Percentiles rank a stretch among this genome's conserved stretches.
Evolutionary conservation across 176 grass and related monocot genomes (phyloP).

Genomic region (Canna indica): DNA sequence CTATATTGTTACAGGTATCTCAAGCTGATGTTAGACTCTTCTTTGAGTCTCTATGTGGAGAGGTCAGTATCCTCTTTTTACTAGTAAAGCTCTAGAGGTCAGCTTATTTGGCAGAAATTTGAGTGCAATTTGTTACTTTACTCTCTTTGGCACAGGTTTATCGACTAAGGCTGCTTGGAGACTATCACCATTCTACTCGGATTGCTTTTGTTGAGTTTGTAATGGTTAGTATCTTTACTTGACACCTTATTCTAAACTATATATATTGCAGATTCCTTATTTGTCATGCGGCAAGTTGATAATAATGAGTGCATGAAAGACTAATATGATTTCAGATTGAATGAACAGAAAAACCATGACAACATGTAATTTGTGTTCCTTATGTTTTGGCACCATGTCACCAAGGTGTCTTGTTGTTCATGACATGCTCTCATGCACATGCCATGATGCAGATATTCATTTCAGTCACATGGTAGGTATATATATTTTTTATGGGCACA

Average conservation of each 20-base stretch:
- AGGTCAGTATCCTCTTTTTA: constrained; percentile 38
- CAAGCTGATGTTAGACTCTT: constrained; percentile 97
- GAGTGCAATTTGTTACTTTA: constrained; percentile 3
- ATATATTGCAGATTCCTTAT: background rate
- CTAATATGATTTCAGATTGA: background rate
- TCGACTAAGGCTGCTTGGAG: constrained; percentile 91
- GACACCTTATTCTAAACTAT: background rate
- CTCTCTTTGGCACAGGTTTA: constrained; percentile 47
- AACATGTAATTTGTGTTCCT: background rate
- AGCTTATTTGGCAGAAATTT: constrained; percentile 14
- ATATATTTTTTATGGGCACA: background rate
- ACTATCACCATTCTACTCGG: constrained; percentile 84
- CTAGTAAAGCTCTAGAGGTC: background rate
- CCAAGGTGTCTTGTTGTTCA: background rate
- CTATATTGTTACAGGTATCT: constrained; percentile 52
- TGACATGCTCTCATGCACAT: too few relatives aligned
- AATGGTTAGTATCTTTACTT: constrained; percentile 46
- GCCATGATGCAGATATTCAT: background rate
- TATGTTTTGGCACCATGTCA: too few relatives aligned
- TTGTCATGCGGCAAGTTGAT: background rate
- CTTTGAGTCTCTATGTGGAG: constrained; percentile 95
- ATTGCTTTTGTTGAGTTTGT: constrained; percentile 99
- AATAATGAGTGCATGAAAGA: background rate
- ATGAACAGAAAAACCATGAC: background rate
- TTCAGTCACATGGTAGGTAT: background rate